phyloP scores from a whole-genome alignment of 1,284 basidiomycete genomes.

The Porphyrellus sp. region DNA sequence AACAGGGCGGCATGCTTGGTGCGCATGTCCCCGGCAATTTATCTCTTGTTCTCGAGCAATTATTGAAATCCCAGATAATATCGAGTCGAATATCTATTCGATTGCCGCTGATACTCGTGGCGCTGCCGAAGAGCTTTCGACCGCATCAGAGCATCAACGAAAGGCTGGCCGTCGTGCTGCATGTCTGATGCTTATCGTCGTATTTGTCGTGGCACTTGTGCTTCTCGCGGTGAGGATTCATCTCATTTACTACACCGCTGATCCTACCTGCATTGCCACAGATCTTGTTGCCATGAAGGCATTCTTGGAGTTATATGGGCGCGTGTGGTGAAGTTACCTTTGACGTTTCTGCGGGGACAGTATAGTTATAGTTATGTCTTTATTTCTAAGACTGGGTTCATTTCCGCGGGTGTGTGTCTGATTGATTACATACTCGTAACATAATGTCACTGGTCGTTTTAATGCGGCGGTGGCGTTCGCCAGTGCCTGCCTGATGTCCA shows the following conservation, averaged over 20 bases:
- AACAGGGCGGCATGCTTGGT: constrained; percentile 96
- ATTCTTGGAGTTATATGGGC: background rate
- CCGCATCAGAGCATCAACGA: constrained; percentile 92
- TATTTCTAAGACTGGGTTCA: constrained; percentile 25
- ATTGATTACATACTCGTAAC: background rate
- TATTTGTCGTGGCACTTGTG: constrained; percentile 86
- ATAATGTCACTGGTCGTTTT: background rate
- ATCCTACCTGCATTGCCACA: constrained; percentile 4
- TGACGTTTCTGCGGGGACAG: constrained; percentile 5
- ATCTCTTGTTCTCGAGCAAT: background rate
- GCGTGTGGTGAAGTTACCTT: constrained; percentile 10
- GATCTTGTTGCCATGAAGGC: constrained; percentile 27
- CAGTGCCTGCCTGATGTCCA: background rate
- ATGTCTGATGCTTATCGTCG: constrained; percentile 86
- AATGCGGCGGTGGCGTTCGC: background rate
- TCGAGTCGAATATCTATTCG: constrained; percentile 90
- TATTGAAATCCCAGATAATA: constrained; percentile 71
- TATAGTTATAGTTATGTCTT: constrained; percentile 18
- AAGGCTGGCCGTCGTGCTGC: constrained; percentile 89
- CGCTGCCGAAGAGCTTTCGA: constrained; percentile 85
- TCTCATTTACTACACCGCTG: background rate
- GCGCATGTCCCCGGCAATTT: constrained; percentile 29
- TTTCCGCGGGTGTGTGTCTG: background rate
- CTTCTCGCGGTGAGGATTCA: constrained; percentile 72
- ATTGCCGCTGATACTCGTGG: constrained; percentile 83